Base-by-base conservation (phyloP, 768 basidiomycete genomes). In the Kondoa subrosea region DNA sequence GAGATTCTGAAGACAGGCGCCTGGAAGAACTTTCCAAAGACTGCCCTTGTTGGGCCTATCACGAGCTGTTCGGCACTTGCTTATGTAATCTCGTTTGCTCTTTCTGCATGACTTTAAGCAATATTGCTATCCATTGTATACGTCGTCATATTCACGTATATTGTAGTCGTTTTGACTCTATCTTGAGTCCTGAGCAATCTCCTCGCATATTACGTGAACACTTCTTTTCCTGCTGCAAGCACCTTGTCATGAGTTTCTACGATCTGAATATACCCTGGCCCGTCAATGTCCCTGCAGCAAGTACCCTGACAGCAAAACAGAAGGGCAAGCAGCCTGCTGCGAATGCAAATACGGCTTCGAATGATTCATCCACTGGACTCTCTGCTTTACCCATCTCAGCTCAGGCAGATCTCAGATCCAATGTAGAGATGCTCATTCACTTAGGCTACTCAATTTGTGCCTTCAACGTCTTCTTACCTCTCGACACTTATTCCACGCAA, bases 371-470 rank as follows among this genome's bases (percentile, higher is more conserved):
- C 14, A 61, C 66, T 27, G 32, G 40, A 15, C 17, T 27, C 26
- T 77, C 58, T 4, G 57, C 27, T 59, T 63, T 61, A 66, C 50
- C 57, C 40, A 64, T 50, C n/a, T n/a, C n/a, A n/a, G n/a, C n/a
- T n/a, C 2, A 67, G 64, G 57, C 57, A 60, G 58, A 34, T 29
- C 57, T 67, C 3, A 2, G 4, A 17, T 4, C 26, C 15, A 12
- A 8, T 1, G 25, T 89, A 30, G 87, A 88, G 74, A 74, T 87
- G 34, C 81, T 89, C 56, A 79, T 85, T 34, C 86, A 87, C 76
- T 83, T 92, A 80, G 89, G 89, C 81, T 92, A 90, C 77, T 83
- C 85, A 27, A 84, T 88, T 32, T 75, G 91, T 58, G 88, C 85
- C 0, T 81, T 91, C 72, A 86, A 84, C 71, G 88, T 90, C 72